These are phyloP conservation scores for Beta vulgaris DNA, from an alignment of 148 eudicot genomes.

Conservation along the genomic window DNA sequence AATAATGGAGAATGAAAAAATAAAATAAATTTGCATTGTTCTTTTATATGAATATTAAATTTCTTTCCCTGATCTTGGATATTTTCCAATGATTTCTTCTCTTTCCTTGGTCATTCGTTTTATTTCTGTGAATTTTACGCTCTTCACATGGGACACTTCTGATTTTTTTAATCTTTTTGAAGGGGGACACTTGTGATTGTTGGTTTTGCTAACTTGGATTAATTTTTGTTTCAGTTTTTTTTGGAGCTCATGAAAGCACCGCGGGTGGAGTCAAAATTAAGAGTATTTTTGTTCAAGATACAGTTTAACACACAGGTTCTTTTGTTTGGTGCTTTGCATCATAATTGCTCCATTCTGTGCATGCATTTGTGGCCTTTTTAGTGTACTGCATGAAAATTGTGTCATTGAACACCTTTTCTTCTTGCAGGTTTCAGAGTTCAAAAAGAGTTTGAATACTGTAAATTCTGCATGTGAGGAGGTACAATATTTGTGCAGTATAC, in stretches of 20 bases:
- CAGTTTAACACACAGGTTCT: slow-evolving; percentile 86
- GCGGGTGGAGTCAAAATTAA: slow-evolving; percentile 84
- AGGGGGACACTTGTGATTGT: slow-evolving; percentile 9
- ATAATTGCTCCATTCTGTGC: background rate
- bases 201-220: slow-evolving; percentile 11
- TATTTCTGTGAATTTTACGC: background rate
- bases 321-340: slow-evolving; percentile 17
- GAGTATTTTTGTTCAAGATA: slow-evolving; percentile 93
- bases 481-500: slow-evolving; percentile 18
- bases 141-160: background rate
- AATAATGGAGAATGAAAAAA: background rate
- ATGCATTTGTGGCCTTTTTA: background rate
- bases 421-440: slow-evolving; percentile 73
- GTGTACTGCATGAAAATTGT: slow-evolving; percentile 1
- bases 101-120: background rate
- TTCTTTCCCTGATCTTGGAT: slow-evolving; percentile 7
- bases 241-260: slow-evolving; percentile 98
- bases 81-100: background rate
- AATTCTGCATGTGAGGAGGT: slow-evolving; percentile 90
- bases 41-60: background rate
- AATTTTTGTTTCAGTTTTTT: slow-evolving; percentile 57
- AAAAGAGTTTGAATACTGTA: slow-evolving; percentile 68
- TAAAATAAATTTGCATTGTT: background rate
- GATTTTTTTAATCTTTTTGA: no score
- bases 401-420: slow-evolving; percentile 7